Evolutionary conservation across 495 filamentous ascomycete species (phyloP).

Genomic region (Cryomyces minteri): DNA sequence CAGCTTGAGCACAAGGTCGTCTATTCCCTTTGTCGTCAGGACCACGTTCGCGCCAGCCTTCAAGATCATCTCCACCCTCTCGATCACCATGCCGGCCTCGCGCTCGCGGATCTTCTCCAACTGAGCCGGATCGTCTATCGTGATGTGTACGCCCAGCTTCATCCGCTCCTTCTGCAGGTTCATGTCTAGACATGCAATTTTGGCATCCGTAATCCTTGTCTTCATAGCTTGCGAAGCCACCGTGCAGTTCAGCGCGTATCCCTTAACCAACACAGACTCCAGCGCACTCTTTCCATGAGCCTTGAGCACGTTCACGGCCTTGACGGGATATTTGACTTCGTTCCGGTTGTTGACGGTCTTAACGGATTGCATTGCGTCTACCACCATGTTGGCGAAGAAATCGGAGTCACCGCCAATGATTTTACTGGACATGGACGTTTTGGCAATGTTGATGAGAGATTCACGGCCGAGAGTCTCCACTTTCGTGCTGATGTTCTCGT

Average conservation of each 20-base stretch:
- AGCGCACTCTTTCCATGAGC: slow-evolving; percentile 84
- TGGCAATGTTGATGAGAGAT: slow-evolving; percentile 83
- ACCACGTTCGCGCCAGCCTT: slow-evolving; percentile 95
- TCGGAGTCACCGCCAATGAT: slow-evolving; percentile 92
- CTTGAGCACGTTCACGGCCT: slow-evolving; percentile 97
- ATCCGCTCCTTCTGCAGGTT: slow-evolving; percentile 97
- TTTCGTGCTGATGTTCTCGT: slow-evolving; percentile 88
- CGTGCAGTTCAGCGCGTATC: slow-evolving; percentile 96
- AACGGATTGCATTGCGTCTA: slow-evolving; percentile 91
- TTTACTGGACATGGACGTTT: slow-evolving; percentile 98
- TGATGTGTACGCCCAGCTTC: slow-evolving; percentile 98
- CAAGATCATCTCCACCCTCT: slow-evolving; percentile 91
- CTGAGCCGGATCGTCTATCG: slow-evolving; percentile 90
- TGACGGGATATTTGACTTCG: slow-evolving; percentile 94
- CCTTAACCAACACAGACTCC: slow-evolving; percentile 85
- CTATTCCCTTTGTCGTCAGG: slow-evolving; percentile 94
- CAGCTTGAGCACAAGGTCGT: slow-evolving; percentile 83
- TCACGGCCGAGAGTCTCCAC: slow-evolving; percentile 82
- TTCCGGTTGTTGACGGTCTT: slow-evolving; percentile 77
- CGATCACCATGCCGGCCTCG: slow-evolving; percentile 81
- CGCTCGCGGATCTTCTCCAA: slow-evolving; percentile 90
- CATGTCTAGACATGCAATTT: slow-evolving; percentile 94
- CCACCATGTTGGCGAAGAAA: slow-evolving; percentile 93
- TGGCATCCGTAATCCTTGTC: slow-evolving; percentile 80
- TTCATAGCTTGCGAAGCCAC: slow-evolving; percentile 97